Conservation (phyloP, 306 rosid genomes). For the Lathyrus oleraceus region DNA sequence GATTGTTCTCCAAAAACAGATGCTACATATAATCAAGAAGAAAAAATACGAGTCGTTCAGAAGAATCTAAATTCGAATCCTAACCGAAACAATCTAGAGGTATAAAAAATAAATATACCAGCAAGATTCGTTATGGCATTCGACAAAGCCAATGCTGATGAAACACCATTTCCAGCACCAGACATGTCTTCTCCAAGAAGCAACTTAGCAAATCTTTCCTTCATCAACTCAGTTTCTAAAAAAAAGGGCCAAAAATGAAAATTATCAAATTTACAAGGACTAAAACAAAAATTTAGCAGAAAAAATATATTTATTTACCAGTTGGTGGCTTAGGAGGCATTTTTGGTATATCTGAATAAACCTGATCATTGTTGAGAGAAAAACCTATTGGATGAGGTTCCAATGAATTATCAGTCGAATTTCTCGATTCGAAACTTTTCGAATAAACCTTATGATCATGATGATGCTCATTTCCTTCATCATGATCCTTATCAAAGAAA, state of each 20-base stretch:
- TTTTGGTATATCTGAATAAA: conserved; percentile 31
- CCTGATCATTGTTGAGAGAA: conserved; percentile 13
- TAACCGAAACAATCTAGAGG: no score
- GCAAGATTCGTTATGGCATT: conserved; percentile 91
- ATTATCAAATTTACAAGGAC: neutral
- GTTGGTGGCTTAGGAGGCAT: conserved; percentile 43
- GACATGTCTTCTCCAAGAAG: conserved; percentile 99
- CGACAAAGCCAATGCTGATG: conserved; percentile 93
- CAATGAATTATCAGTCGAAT: neutral
- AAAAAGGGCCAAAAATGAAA: neutral
- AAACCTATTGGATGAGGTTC: conserved; percentile 35
- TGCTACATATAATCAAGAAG: conserved; percentile 51
- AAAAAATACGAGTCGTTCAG: neutral
- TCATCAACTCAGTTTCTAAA: conserved; percentile 73
- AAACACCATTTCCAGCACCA: conserved; percentile 97
- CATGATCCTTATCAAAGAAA: conserved; percentile 48
- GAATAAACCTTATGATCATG: conserved; percentile 31
- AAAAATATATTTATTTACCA: conserved; percentile 34
- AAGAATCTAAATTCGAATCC: no score
- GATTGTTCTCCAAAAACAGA: conserved; percentile 85
- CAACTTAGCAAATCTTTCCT: conserved; percentile 83
- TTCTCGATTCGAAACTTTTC: conserved; percentile 35
- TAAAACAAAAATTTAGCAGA: no score
- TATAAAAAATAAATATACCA: conserved; percentile 42
- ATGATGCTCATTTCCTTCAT: conserved; percentile 26